Percentiles rank a stretch among this genome's conserved stretches.
phyloP scores from a whole-genome alignment of 2,329 filamentous ascomycete species.

The Rutstroemia sp. region DNA sequence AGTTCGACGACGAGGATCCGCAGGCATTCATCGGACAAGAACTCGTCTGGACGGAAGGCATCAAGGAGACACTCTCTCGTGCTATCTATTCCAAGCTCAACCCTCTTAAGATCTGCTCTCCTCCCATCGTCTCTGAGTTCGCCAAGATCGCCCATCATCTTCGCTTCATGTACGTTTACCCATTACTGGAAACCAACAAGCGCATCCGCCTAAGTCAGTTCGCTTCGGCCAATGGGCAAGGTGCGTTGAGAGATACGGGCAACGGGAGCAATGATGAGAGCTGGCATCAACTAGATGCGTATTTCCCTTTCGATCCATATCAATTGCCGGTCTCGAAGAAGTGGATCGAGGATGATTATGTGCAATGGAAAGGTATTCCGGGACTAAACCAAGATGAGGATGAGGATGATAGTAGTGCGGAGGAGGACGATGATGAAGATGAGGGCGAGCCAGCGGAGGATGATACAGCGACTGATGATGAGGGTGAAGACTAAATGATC shows the following conservation, averaged over 20 bases:
- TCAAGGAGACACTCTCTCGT: slow-evolving; percentile 65
- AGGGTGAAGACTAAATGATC: slow-evolving; percentile 18
- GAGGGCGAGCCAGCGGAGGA: slow-evolving; percentile 14
- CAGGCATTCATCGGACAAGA: slow-evolving; percentile 60
- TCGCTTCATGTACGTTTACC: slow-evolving; percentile 81
- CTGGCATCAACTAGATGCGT: slow-evolving; percentile 80
- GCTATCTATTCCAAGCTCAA: slow-evolving; percentile 88
- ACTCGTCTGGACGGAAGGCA: slow-evolving; percentile 66
- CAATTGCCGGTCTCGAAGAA: slow-evolving; percentile 77
- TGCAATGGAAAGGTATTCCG: slow-evolving; percentile 69
- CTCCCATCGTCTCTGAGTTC: slow-evolving; percentile 84
- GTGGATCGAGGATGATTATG: slow-evolving; percentile 82
- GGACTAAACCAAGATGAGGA: slow-evolving; percentile 56
- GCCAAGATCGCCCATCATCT: slow-evolving; percentile 81
- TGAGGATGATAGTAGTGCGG: slow-evolving; percentile 42
- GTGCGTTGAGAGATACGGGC: slow-evolving; percentile 42
- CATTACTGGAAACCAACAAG: slow-evolving; percentile 87
- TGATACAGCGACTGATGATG: slow-evolving; percentile 21
- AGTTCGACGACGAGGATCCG: slow-evolving; percentile 54
- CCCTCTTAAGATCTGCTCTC: slow-evolving; percentile 89
- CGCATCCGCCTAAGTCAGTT: slow-evolving; percentile 71
- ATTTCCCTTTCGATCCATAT: slow-evolving; percentile 97
- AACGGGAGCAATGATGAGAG: slow-evolving; percentile 57
- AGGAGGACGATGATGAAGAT: slow-evolving; percentile 23
- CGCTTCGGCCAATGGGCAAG: slow-evolving; percentile 44